Percentiles rank a stretch among this genome's conserved stretches.
Conservation (phyloP, 306 rosid species). For the Crotalaria pallida region DNA sequence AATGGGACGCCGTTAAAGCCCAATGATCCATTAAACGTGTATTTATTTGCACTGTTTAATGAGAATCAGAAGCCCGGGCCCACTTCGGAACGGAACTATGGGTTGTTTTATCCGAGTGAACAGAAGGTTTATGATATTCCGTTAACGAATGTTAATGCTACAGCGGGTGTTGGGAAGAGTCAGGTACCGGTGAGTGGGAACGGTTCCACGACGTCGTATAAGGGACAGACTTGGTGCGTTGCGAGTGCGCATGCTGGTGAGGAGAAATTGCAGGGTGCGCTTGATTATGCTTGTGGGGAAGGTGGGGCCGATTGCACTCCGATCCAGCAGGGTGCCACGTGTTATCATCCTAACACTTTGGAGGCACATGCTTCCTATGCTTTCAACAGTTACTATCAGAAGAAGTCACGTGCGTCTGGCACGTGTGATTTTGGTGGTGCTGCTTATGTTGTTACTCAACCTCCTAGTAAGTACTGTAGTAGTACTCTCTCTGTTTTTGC, state of each 20-base stretch:
- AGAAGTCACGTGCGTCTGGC: slow-evolving; percentile 53
- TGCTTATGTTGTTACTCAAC: slow-evolving; percentile 59
- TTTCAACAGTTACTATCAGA: slow-evolving; percentile 78
- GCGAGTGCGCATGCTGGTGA: slow-evolving; percentile 41
- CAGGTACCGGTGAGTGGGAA: slow-evolving; percentile 24
- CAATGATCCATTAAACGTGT: slow-evolving; percentile 36
- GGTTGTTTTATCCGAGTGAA: slow-evolving; percentile 62
- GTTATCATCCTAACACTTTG: slow-evolving; percentile 61
- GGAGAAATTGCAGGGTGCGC: slow-evolving; percentile 47
- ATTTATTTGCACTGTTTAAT: slow-evolving; percentile 67
- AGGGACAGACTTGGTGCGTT: slow-evolving; percentile 70
- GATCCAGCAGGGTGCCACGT: slow-evolving; percentile 59
- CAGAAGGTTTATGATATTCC: slow-evolving; percentile 59
- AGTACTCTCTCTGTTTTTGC: too few relatives aligned
- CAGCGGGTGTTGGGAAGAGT: slow-evolving; percentile 30
- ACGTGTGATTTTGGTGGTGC: slow-evolving; percentile 74
- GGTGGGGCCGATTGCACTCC: slow-evolving; percentile 83
- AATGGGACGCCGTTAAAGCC: slow-evolving; percentile 67
- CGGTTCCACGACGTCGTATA: neutral
- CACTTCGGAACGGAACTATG: slow-evolving; percentile 77
- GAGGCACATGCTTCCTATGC: slow-evolving; percentile 93
- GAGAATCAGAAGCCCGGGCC: slow-evolving; percentile 72
- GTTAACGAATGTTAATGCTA: slow-evolving; percentile 4
- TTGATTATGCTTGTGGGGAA: slow-evolving; percentile 77
- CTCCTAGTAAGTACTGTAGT: slow-evolving; percentile 44